Evolutionary conservation across 2,329 filamentous ascomycete species (phyloP), one percentile per base, ranked within the genome.

Genomic region (Aspergillus calidoustus): DNA sequence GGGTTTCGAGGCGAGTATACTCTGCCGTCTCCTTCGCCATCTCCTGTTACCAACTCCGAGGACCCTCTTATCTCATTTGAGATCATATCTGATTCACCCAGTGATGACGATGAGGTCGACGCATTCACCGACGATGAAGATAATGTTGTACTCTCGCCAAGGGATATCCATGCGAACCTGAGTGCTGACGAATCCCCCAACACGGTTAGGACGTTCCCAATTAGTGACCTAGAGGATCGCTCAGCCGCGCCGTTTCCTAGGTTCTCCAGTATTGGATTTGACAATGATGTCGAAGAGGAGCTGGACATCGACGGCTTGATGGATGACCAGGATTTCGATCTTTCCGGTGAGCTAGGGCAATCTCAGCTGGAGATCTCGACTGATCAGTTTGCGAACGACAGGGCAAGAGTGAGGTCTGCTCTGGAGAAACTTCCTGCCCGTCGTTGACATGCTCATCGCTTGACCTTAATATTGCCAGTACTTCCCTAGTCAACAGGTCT

Each of bases 1-100:
- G 66, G 59, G 1, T 68, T 64, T 48, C 43, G 44, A 19, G 50
- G 57, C 17, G 28, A 31, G 30, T 23, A 4, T 17, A 25, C 17
- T 4, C 23, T 54, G 30, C 11, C 31, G 1, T 41, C 44, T 23
- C 46, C 19, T 11, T 23, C 46, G 4, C 54, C 17, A 15, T 38
- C 17, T 17, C 17, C 41, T 15, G 30, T 23, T 41, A 11, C 54
- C 46, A 3, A 25, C n/a, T 13, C 11, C 43, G 34, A 41, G 34
- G 34, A 41, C 15, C 11, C 34, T 41, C 34, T 41, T 41, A 13
- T n/a, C 4, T 7, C 23, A 30, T 25, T 28, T 4, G 47, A 17
- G 47, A 11, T 6, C 2, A 23, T 25, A 3, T 31, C 17, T 15
- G 47, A 30, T 31, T 3, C 7, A 30, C 2, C 3, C 11, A 30